phyloP scores from a whole-genome alignment of 495 filamentous ascomycete species.

The Penicillium pancosmium region DNA sequence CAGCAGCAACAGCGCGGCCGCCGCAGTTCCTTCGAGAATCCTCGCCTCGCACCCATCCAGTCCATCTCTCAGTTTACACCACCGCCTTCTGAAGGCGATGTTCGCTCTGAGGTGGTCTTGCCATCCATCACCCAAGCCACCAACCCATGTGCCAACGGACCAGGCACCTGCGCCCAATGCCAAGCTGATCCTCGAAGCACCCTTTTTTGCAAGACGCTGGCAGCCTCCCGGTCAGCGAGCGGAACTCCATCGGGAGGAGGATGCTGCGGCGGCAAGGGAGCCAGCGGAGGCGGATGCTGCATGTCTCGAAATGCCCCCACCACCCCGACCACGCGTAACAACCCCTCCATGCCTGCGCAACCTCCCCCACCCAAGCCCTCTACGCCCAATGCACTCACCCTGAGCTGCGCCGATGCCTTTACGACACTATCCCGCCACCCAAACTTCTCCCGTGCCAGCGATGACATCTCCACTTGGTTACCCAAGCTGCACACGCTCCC shows the following conservation, averaged over 20 bases:
- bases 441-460: slow-evolving; percentile 73
- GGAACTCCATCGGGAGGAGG: slow-evolving; percentile 46
- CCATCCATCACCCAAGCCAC: slow-evolving; percentile 47
- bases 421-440: slow-evolving; percentile 79
- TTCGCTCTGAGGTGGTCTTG: slow-evolving; percentile 47
- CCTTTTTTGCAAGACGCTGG: slow-evolving; percentile 84
- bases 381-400: slow-evolving; percentile 37
- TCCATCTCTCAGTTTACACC: slow-evolving; percentile 64
- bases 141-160: slow-evolving; percentile 66
- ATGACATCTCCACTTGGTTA: slow-evolving; percentile 75
- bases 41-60: slow-evolving; percentile 52
- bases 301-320: slow-evolving; percentile 38
- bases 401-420: slow-evolving; percentile 79
- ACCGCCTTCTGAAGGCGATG: slow-evolving; percentile 69
- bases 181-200: slow-evolving; percentile 75
- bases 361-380: slow-evolving; percentile 31
- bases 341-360: slow-evolving; percentile 31
- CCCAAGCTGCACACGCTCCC: slow-evolving; percentile 69
- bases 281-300: slow-evolving; percentile 59
- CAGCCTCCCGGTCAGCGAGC: slow-evolving; percentile 60
- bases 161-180: slow-evolving; percentile 81
- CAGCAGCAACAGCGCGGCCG: slow-evolving; percentile 41
- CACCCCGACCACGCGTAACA: slow-evolving; percentile 30
- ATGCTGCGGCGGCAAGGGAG: slow-evolving; percentile 55
- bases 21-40: slow-evolving; percentile 40